Evolutionary conservation across 768 basidiomycete species (phyloP).

Genomic region (Hortiboletus campestris): DNA sequence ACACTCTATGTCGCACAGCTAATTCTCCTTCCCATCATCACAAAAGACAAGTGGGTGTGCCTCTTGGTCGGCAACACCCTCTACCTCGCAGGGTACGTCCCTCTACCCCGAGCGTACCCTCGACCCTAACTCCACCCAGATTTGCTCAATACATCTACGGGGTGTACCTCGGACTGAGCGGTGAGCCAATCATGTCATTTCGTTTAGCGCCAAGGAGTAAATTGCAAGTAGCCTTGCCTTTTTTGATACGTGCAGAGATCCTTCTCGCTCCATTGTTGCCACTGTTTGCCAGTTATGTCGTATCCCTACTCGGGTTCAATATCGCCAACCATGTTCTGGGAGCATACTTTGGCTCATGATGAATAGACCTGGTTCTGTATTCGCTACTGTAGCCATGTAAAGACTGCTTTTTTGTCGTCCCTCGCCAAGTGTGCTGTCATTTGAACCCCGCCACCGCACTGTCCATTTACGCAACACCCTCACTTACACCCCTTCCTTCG

Average conservation of each 20-base stretch:
- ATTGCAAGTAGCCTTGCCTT: conserved; percentile 71
- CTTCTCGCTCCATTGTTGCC: conserved; percentile 90
- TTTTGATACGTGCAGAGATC: conserved; percentile 85
- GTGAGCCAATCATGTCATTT: conserved; percentile 38
- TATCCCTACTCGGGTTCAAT: conserved; percentile 89
- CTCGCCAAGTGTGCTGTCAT: conserved; percentile 13
- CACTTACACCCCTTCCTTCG: conserved; percentile 3
- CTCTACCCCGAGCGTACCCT: not conserved
- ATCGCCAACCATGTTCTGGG: conserved; percentile 78
- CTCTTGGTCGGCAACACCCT: conserved; percentile 86
- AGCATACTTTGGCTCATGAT: conserved; percentile 68
- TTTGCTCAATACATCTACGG: conserved; percentile 92
- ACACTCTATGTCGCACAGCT: conserved; percentile 88
- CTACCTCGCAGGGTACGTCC: conserved; percentile 68
- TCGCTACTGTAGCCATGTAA: conserved; percentile 9
- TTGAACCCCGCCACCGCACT: conserved; percentile 28
- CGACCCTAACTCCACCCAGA: conserved; percentile 36
- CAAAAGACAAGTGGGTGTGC: conserved; percentile 90
- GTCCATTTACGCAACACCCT: conserved; percentile 10
- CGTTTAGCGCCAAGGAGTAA: not conserved
- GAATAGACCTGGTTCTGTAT: not conserved
- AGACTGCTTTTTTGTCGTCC: not conserved
- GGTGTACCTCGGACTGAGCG: conserved; percentile 81
- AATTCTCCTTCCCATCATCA: conserved; percentile 78
- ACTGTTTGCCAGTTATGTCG: conserved; percentile 79